Evolutionary conservation across 169 alveolate genomes (phyloP), one percentile per base, ranked within the genome.

Genomic region (Sarcocystis neurona): DNA sequence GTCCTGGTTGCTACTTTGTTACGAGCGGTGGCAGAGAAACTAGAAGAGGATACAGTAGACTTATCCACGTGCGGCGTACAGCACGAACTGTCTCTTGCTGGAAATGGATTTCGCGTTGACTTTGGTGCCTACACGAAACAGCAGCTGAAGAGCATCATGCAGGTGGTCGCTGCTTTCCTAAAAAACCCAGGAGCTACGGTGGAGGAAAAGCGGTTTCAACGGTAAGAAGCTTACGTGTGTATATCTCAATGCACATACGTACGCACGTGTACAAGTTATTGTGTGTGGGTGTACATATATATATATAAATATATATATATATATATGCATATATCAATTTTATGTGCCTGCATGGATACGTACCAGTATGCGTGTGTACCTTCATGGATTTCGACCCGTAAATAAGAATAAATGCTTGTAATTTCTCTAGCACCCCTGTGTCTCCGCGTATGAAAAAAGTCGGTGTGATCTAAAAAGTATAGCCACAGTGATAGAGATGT

Each of bases 1-100:
- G 66, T 91, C 1, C 88, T 72, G 46, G 89, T 82, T 6, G 68
- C 89, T 41, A 53, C 79, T 34, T 70, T 77, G 18, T 78, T 88
- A 41, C 88, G 84, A 4, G 88, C 91, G 20, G 37, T 88, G 10
- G 88, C 84, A 60, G 91, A 88, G 77, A 87, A 88, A n/a, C 77
- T 88, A 39, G 88, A 88, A 48, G 91, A 88, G 88, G 88, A 53
- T 32, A 88, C 91, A 0, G 91, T 78, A 74, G 91, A 88, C 18
- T 47, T 88, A 72, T 70, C 58, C 74, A 53, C 77, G 18, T 88
- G 91, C 63, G 91, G 91, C 60, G 66, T 88, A 37, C 58, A 84
- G 47, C 91, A 88, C 82, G 60, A 84, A 27, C 63, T 78, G 53
- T 87, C 70, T 0, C 72, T 88, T n/a, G 47, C 72, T 41, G 91